phyloP scores from a whole-genome alignment of 2,329 filamentous ascomycete genomes.

The Sporothrix curviconia region DNA sequence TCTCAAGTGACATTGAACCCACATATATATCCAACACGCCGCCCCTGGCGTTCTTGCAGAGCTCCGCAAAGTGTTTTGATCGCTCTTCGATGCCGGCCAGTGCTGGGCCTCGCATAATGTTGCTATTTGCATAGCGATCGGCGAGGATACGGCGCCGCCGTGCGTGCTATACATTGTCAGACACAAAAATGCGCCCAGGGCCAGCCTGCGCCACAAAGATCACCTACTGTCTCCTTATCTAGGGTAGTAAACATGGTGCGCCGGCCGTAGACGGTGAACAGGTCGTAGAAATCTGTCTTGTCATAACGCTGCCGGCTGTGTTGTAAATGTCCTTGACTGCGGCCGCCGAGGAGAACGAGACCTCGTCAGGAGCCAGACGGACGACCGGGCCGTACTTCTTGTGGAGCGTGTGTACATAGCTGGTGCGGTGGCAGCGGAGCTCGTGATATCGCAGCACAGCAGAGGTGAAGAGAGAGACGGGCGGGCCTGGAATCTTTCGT shows the following conservation, averaged over 20 bases:
- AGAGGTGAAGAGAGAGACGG: constrained; percentile 42
- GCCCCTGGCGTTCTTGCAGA: constrained; percentile 40
- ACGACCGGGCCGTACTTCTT: constrained; percentile 50
- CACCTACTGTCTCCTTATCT: constrained; percentile 45
- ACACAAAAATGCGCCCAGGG: not conserved
- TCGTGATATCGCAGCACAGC: constrained; percentile 50
- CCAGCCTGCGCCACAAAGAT: too few relatives aligned
- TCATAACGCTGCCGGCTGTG: constrained; percentile 55
- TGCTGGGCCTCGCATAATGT: constrained; percentile 51
- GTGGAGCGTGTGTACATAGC: constrained; percentile 51
- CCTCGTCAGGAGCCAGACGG: constrained; percentile 51
- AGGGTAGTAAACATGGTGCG: constrained; percentile 56
- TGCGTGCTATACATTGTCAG: constrained; percentile 43
- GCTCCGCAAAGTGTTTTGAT: constrained; percentile 47
- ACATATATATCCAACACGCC: constrained; percentile 56
- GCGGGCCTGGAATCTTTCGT: constrained; percentile 42
- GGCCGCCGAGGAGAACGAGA: constrained; percentile 49
- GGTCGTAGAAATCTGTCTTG: constrained; percentile 58
- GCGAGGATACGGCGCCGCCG: constrained; percentile 57
- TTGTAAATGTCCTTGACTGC: constrained; percentile 59
- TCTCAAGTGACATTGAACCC: constrained; percentile 23
- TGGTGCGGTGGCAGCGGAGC: constrained; percentile 44
- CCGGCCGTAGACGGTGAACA: constrained; percentile 52
- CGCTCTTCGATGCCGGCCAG: constrained; percentile 52
- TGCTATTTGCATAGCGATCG: constrained; percentile 63